These are phyloP conservation scores for Durio zibethinus DNA, from an alignment of 345 rosid species.

Conservation along the genomic window DNA sequence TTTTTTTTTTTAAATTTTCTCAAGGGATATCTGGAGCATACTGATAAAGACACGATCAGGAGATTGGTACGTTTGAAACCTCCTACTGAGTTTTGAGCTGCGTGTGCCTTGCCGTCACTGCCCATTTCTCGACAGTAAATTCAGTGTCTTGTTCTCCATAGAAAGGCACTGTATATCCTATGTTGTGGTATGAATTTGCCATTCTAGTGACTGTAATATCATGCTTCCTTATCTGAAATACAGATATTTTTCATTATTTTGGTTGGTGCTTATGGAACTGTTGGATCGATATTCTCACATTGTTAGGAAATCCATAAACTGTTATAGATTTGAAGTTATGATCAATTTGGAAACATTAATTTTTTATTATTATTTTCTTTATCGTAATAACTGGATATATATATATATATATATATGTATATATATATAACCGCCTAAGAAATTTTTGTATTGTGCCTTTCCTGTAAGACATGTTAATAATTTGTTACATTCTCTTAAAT, in stretches of 20 bases:
- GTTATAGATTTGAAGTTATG: neutral
- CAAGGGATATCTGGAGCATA: constrained; percentile 79
- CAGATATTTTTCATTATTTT: neutral
- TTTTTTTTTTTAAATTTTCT: constrained; percentile 1
- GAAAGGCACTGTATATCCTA: constrained; percentile 2
- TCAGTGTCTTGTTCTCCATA: neutral
- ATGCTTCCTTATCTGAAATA: neutral
- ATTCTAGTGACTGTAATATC: neutral
- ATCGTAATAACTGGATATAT: neutral
- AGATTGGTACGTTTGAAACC: constrained; percentile 80
- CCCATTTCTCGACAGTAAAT: neutral
- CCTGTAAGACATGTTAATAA: no score
- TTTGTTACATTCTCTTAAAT: no score
- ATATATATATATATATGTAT: no score
- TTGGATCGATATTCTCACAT: neutral
- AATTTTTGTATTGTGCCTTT: no score
- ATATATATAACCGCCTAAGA: no score
- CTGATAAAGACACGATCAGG: constrained; percentile 82
- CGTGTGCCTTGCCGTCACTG: neutral
- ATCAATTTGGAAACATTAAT: neutral
- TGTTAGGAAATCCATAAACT: neutral
- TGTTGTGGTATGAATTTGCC: neutral
- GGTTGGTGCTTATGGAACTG: neutral
- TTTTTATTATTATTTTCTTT: constrained; percentile 19
- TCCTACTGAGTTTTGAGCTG: constrained; percentile 65